Percentiles rank a stretch among this genome's conserved stretches.
Conservation (phyloP, 257 asterid genomes). For the Cruciata laevipes region DNA sequence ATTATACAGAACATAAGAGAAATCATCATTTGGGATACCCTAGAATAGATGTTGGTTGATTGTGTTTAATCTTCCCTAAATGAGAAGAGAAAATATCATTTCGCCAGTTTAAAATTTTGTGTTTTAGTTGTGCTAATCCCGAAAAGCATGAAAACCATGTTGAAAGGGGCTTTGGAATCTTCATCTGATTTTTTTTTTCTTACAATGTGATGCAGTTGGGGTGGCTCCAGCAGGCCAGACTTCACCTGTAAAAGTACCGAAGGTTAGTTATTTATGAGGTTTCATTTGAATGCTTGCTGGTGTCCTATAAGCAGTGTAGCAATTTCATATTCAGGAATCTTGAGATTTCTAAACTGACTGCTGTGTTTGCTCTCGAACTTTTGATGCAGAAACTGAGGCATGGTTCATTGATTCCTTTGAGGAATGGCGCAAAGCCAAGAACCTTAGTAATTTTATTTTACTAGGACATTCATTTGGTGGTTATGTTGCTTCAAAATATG, state of each 20-base stretch:
- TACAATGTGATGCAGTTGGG: constrained; percentile 66
- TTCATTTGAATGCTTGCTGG: neutral
- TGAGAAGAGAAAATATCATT: too few species aligned
- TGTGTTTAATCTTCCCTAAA: too few species aligned
- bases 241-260: constrained; percentile 95
- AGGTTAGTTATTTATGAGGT: constrained; percentile 41
- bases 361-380: constrained; percentile 2
- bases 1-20: neutral
- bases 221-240: constrained; percentile 98
- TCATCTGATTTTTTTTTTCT: neutral
- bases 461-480: constrained; percentile 99
- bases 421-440: constrained; percentile 93
- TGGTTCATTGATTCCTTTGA: constrained; percentile 84
- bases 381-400: constrained; percentile 71
- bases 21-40: too few species aligned
- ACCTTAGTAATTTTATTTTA: constrained; percentile 73
- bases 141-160: neutral
- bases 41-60: too few species aligned
- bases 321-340: neutral
- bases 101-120: neutral
- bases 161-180: neutral
- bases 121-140: neutral
- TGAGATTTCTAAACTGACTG: neutral
- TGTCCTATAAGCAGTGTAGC: neutral
- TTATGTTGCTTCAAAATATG: constrained; percentile 87